Conservation (phyloP, 208 protist genomes). For the Trypanosoma conorhini region DNA sequence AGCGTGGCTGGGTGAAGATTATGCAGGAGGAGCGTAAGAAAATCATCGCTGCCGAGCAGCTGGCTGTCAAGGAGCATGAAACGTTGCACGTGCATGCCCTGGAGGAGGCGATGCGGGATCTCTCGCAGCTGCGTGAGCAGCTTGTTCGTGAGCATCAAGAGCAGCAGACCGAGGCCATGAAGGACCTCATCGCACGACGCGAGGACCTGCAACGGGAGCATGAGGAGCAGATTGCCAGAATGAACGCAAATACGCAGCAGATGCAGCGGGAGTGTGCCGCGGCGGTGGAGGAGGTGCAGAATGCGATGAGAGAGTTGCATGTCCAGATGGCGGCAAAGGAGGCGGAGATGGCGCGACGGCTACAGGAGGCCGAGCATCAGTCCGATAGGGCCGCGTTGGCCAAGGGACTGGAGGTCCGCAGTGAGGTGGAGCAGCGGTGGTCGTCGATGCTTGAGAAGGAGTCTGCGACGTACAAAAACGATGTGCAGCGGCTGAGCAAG, state of each 20-base stretch:
- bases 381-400: slow-evolving; percentile 6
- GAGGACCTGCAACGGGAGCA: slow-evolving; percentile 33
- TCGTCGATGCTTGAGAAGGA: slow-evolving; percentile 11
- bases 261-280: slow-evolving; percentile 37
- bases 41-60: slow-evolving; percentile 49
- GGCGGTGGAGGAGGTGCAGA: slow-evolving; percentile 31
- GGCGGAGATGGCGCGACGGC: slow-evolving; percentile 19
- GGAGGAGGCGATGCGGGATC: slow-evolving; percentile 52
- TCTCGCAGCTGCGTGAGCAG: slow-evolving; percentile 44
- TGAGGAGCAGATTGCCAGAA: slow-evolving; percentile 23
- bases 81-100: slow-evolving; percentile 47
- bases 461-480: background rate
- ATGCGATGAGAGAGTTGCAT: slow-evolving; percentile 23
- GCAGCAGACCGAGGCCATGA: slow-evolving; percentile 38
- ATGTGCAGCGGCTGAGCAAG: slow-evolving; percentile 4
- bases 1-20: slow-evolving; percentile 28
- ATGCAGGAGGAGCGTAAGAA: slow-evolving; percentile 51
- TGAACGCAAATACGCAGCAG: slow-evolving; percentile 30
- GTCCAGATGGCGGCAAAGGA: slow-evolving; percentile 18
- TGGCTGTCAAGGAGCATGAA: slow-evolving; percentile 42
- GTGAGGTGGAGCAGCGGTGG: slow-evolving; percentile 29
- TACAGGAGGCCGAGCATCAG: slow-evolving; percentile 20
- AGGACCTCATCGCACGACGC: slow-evolving; percentile 35
- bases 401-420: slow-evolving; percentile 2
- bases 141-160: slow-evolving; percentile 41